Evolutionary conservation across 345 rosid genomes (phyloP).

Genomic region (Citrus medica): DNA sequence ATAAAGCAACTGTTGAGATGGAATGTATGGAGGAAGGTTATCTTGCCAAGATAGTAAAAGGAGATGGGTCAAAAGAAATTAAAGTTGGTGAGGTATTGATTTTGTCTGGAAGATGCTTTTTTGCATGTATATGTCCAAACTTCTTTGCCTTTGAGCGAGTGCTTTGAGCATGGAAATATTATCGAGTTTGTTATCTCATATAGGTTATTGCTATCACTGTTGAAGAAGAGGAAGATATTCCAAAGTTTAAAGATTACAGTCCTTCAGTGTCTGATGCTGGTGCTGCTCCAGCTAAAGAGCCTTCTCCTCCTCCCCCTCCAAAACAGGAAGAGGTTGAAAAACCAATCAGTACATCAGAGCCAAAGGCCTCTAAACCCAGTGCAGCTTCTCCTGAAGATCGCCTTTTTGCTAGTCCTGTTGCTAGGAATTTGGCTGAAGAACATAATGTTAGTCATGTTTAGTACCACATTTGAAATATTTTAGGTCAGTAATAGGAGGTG

Average conservation of each 20-base stretch:
- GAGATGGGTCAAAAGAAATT: conserved; percentile 87
- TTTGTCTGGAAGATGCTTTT: neutral
- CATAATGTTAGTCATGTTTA: conserved; percentile 45
- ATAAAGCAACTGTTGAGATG: conserved; percentile 97
- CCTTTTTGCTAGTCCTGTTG: conserved; percentile 86
- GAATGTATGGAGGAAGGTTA: conserved; percentile 99
- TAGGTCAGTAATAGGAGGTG: neutral
- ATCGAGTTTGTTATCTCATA: conserved; percentile 3
- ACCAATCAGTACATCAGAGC: conserved; percentile 58
- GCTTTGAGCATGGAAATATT: neutral
- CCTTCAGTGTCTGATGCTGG: conserved; percentile 48
- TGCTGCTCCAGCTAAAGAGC: conserved; percentile 41
- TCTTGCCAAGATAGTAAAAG: conserved; percentile 87
- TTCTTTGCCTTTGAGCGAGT: neutral
- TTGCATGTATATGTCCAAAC: neutral
- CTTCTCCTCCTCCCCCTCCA: conserved; percentile 58
- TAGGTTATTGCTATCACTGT: conserved; percentile 88
- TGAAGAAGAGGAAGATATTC: conserved; percentile 85
- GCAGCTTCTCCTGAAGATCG: conserved; percentile 59
- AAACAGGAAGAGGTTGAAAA: conserved; percentile 56
- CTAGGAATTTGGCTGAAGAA: conserved; percentile 89
- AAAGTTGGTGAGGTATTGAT: conserved; percentile 88
- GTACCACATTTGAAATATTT: neutral
- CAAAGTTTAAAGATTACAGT: conserved; percentile 81
- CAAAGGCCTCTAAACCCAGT: conserved; percentile 50